Base-by-base conservation (phyloP, 176 grass and related monocot genomes). In the Musa itinerans region DNA sequence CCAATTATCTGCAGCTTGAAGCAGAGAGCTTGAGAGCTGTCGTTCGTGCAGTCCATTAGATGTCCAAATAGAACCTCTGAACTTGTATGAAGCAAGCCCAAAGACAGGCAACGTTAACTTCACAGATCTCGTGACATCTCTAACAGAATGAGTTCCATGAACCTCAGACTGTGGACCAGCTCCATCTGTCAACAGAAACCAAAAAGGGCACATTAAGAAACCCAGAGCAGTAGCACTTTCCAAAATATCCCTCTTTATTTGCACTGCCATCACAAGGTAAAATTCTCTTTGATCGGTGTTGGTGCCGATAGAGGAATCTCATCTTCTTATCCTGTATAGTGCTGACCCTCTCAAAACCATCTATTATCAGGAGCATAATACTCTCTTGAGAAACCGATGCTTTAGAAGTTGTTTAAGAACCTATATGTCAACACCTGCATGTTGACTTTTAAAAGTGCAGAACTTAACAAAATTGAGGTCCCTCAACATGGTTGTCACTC, bases 1-100 rank as follows among this genome's bases (percentile, higher is more conserved):
- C 96, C 96, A 99, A 43, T 76, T 79, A 24, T 84, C 88, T 1
- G 96, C 96, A 71, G 72, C 85, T 80, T 92, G 83, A 79, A 92
- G 86, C 64, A 99, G 88, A 2, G 49, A 87, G 65, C 66, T 85
- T 50, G 84, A 58, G 0, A 52, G 70, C 34, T 88, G 71, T 16
- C 16, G 79, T 22, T 87, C 96, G 15, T 78, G 76, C 26, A 51
- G 66, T 4, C 82, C 86, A 6, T 88, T 79, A 23, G 89, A 77
- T 15, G 58, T 75, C 96, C 96, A 99, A 59, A 89, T 54, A 62
- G 83, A 81, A 2, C 78, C 80, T 76, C 82, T 88, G 55, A 99
- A 78, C 79, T 99, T 99, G 73, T 94, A 94, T 5, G 91, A 86
- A 20, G 83, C 96, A 82, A 99, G 72, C 52, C 89, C 96, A 81